These are phyloP conservation scores for Balansia obtecta DNA, from an alignment of 2,329 filamentous ascomycete species.

Conservation along the genomic window DNA sequence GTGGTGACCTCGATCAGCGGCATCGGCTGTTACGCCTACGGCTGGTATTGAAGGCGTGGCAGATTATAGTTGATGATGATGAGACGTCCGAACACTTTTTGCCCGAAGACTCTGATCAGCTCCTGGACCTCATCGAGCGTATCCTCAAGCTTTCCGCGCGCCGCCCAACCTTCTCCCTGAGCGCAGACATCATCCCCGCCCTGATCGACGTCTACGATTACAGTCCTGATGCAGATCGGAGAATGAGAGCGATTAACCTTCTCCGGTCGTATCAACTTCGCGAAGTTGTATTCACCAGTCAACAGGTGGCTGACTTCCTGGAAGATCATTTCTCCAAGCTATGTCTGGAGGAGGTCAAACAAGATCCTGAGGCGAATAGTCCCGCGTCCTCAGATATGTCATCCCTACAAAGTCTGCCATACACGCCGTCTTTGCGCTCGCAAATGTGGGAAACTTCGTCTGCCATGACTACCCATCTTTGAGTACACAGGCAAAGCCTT, in stretches of 20 bases:
- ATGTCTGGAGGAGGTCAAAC: neutral
- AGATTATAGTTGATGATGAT: neutral
- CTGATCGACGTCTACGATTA: slow-evolving; percentile 3
- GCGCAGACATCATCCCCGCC: slow-evolving; percentile 3
- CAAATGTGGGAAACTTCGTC: slow-evolving; percentile 3
- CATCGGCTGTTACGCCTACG: neutral
- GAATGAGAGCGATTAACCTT: neutral
- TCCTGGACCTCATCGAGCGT: slow-evolving; percentile 3
- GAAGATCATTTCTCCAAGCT: slow-evolving; percentile 2
- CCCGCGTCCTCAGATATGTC: neutral
- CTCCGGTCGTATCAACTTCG: slow-evolving; percentile 2
- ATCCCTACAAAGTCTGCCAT: neutral
- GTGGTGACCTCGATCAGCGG: neutral
- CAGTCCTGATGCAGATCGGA: neutral
- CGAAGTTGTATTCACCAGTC: slow-evolving; percentile 3
- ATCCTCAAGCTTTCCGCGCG: neutral
- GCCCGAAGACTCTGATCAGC: neutral
- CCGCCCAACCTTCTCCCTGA: slow-evolving; percentile 1
- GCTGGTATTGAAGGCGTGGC: slow-evolving; percentile 1
- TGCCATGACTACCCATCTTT: neutral
- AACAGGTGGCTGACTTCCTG: slow-evolving; percentile 4
- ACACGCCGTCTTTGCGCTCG: neutral
- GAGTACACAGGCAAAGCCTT: neutral
- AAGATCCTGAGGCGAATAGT: neutral
- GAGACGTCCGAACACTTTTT: neutral